A percentile compares a stretch with the other conserved stretches of the same genome.
Evolutionary conservation across 768 basidiomycete genomes (phyloP).

Genomic region (Crucibulum laeve): DNA sequence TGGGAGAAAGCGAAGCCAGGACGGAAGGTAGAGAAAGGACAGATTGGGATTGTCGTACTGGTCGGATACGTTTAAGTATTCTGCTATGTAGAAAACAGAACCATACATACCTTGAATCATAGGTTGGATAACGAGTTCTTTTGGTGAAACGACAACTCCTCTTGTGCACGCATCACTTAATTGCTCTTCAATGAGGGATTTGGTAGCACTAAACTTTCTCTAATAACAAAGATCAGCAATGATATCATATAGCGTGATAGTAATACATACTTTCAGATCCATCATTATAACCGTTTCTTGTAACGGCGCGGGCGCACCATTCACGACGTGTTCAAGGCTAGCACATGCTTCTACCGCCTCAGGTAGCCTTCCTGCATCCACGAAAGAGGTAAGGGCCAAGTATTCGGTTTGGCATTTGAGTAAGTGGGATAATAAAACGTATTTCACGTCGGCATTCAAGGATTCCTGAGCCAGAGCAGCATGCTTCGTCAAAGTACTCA

Average conservation of each 20-base stretch:
- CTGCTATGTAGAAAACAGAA: background rate
- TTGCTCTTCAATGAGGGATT: constrained; percentile 66
- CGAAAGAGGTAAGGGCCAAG: constrained; percentile 36
- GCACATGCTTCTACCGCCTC: constrained; percentile 50
- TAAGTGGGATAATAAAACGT: constrained; percentile 52
- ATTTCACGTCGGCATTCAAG: constrained; percentile 45
- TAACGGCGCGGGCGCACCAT: constrained; percentile 46
- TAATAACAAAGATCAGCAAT: constrained; percentile 18
- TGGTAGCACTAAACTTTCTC: constrained; percentile 50
- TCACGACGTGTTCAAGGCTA: constrained; percentile 39
- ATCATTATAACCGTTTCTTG: constrained; percentile 43
- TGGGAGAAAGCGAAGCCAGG: constrained; percentile 52
- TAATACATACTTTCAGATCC: constrained; percentile 54
- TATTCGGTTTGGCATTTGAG: constrained; percentile 46
- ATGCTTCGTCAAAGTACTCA: constrained; percentile 55
- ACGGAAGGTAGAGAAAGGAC: constrained; percentile 48
- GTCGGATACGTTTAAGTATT: constrained; percentile 3
- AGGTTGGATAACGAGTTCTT: constrained; percentile 44
- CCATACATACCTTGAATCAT: constrained; percentile 38
- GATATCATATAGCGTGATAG: constrained; percentile 2
- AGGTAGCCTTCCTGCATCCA: constrained; percentile 56
- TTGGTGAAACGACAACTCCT: constrained; percentile 47
- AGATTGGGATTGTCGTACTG: constrained; percentile 56
- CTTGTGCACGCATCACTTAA: constrained; percentile 64
- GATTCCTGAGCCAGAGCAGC: constrained; percentile 59